Evolutionary conservation across 2,329 filamentous ascomycete genomes (phyloP).

Genomic region (Thielaviopsis populi): DNA sequence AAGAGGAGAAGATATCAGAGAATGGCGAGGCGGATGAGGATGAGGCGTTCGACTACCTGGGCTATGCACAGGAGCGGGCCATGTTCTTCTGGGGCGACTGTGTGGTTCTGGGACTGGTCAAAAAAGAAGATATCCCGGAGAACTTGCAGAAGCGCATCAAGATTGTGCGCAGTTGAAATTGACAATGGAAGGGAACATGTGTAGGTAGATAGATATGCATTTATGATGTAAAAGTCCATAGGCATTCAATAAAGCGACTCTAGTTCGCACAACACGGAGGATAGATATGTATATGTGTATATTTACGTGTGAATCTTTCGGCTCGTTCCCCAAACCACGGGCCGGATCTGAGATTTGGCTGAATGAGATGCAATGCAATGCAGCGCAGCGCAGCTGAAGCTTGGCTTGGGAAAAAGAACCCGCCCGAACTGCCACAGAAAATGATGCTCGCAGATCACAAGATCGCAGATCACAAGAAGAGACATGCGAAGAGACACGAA

Average conservation of each 20-base stretch:
- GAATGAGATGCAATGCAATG: not conserved
- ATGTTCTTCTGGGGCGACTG: constrained; percentile 93
- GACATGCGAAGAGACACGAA: no score
- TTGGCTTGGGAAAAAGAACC: not conserved
- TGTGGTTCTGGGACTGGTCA: constrained; percentile 58
- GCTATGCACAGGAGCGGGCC: constrained; percentile 78
- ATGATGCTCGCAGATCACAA: not conserved
- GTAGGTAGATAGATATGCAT: not conserved
- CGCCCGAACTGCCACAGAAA: not conserved
- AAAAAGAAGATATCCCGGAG: constrained; percentile 59
- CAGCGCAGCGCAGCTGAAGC: not conserved
- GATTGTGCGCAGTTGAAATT: constrained; percentile 46
- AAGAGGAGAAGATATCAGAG: constrained; percentile 15
- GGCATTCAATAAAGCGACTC: not conserved
- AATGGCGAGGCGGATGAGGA: constrained; percentile 29
- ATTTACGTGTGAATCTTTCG: not conserved
- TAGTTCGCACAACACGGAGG: not conserved
- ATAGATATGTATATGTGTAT: not conserved
- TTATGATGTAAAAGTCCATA: not conserved
- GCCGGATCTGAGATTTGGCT: constrained; percentile 1
- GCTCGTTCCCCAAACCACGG: not conserved
- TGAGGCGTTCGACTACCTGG: constrained; percentile 81
- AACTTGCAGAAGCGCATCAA: constrained; percentile 51
- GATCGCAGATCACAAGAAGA: not conserved
- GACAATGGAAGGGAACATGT: not conserved